phyloP scores from a whole-genome alignment of 192 early-diverging fungal species.

The Obelidium mucronatum region DNA sequence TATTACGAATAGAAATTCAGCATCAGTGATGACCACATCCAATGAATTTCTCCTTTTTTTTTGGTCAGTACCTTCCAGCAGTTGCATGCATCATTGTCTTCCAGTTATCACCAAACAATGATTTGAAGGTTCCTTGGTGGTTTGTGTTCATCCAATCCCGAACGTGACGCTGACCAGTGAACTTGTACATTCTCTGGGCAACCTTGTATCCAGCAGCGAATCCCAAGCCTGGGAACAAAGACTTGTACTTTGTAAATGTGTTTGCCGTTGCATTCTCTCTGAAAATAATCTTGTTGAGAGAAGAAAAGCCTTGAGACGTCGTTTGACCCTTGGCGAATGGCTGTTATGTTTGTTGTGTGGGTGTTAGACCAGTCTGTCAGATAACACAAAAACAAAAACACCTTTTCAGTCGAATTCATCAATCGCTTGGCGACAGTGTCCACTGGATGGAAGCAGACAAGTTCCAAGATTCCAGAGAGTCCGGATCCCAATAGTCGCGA shows the following conservation, averaged over 20 bases:
- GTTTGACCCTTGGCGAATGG: constrained; percentile 72
- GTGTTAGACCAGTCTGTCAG: too few species aligned
- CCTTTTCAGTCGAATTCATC: constrained; percentile 91
- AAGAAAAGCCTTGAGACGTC: constrained; percentile 67
- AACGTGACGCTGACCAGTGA: constrained; percentile 96
- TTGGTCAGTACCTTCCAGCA: constrained; percentile 72
- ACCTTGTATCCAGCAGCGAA: constrained; percentile 99
- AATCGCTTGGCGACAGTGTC: constrained; percentile 98
- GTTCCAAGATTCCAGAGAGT: constrained; percentile 91
- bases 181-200: constrained; percentile 97
- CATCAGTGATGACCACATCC: constrained; percentile 20
- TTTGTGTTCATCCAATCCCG: constrained; percentile 90
- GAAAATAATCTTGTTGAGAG: constrained; percentile 89
- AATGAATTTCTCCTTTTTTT: background rate
- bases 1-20: constrained; percentile 33
- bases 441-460: constrained; percentile 97
- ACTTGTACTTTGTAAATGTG: constrained; percentile 84
- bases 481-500: constrained; percentile 92
- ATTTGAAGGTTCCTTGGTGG: constrained; percentile 77
- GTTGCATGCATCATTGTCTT: constrained; percentile 99
- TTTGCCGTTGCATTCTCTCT: constrained; percentile 82
- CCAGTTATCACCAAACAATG: constrained; percentile 90
- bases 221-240: constrained; percentile 96
- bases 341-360: constrained; percentile 17
- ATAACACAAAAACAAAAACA: constrained; percentile 28